A percentile compares a stretch with the other conserved stretches of the same genome.
Conservation (phyloP, 2,329 filamentous ascomycete genomes). For the Colletotrichum sidae region DNA sequence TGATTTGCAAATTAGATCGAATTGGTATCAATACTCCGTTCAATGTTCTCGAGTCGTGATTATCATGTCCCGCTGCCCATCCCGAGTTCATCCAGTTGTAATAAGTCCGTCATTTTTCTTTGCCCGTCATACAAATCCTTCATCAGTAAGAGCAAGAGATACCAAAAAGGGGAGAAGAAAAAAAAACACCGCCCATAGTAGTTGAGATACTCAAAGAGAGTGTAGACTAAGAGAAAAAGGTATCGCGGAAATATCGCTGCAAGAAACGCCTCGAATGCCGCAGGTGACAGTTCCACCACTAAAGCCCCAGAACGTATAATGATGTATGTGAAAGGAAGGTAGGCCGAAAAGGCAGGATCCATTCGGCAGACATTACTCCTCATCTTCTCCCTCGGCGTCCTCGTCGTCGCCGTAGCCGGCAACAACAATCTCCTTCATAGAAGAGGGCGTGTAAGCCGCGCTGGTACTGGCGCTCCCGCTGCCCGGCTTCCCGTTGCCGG, state of each 20-base stretch:
- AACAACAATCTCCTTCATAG: constrained; percentile 25
- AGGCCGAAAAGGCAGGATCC: not conserved
- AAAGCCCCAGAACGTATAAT: not conserved
- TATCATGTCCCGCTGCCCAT: not conserved
- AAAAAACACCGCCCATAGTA: constrained; percentile 3
- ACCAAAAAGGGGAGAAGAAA: not conserved
- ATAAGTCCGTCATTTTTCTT: constrained; percentile 1
- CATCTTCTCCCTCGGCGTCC: constrained; percentile 38
- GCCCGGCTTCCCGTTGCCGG: constrained; percentile 34
- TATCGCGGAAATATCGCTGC: not conserved
- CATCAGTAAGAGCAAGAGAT: not conserved
- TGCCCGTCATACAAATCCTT: not conserved
- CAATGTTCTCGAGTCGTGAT: constrained; percentile 13
- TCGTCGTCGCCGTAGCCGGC: constrained; percentile 22
- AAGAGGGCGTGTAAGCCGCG: constrained; percentile 1
- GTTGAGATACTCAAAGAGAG: not conserved
- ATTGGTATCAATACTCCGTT: constrained; percentile 26
- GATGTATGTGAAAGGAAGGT: not conserved
- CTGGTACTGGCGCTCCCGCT: constrained; percentile 14
- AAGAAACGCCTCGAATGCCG: constrained; percentile 14
- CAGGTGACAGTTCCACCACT: not conserved
- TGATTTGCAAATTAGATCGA: not conserved
- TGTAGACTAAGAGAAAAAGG: not conserved
- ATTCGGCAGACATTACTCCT: constrained; percentile 3
- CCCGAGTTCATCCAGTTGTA: not conserved